Conservation (phyloP, 225 moss, liverwort and hornwort species). For the Thuidium tamariscinum region DNA sequence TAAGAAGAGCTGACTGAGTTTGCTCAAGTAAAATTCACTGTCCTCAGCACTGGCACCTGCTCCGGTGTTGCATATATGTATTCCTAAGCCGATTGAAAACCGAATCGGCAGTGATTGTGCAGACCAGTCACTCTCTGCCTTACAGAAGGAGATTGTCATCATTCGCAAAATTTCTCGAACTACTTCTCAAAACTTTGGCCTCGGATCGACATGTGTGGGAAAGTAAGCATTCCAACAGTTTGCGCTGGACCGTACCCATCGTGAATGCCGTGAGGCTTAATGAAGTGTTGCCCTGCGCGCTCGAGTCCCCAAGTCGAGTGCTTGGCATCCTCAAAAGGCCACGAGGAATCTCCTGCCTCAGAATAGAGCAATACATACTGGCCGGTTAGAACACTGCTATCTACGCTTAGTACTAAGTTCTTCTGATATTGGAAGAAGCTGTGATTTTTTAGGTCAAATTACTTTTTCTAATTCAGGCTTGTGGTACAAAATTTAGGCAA, state of each 20-base stretch:
- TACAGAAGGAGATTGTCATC: neutral
- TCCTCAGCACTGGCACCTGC: neutral
- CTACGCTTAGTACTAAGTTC: neutral
- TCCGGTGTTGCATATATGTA: neutral
- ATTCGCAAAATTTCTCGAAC: neutral
- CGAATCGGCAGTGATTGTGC: neutral
- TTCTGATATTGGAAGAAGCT: neutral
- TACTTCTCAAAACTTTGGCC: neutral
- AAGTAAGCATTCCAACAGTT: neutral
- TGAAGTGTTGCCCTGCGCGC: neutral
- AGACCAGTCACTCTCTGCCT: neutral
- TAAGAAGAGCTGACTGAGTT: neutral
- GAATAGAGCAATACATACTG: neutral
- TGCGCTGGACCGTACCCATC: neutral
- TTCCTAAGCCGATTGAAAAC: neutral
- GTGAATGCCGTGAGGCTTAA: neutral
- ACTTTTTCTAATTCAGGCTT: neutral
- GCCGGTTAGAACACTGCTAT: neutral
- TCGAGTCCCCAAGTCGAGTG: neutral
- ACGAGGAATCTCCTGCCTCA: neutral
- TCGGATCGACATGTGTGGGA: neutral
- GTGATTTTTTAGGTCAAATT: neutral
- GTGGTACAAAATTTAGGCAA: neutral
- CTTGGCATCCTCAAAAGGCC: neutral
- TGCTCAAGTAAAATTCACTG: too few species aligned